Base-by-base conservation (phyloP, 2,329 filamentous ascomycete species). In the Calonectria henricotiae region DNA sequence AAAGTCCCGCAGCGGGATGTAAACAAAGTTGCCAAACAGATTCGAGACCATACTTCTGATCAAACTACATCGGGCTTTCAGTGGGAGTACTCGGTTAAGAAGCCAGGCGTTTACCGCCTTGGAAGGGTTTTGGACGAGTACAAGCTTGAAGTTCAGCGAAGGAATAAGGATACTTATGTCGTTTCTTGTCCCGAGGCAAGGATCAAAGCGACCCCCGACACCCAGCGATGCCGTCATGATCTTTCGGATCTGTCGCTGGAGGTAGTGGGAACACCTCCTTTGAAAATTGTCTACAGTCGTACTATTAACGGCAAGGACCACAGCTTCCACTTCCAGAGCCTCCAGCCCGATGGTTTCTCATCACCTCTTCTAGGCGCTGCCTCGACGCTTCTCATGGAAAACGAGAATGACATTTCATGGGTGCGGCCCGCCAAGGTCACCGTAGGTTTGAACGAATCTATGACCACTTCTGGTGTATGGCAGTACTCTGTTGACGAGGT, bases 261-360 rank as follows among this genome's bases (percentile, higher is more conserved):
- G 77, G 94, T 98, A 4, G 88, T 93, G 74, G 96, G 96, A 20
- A 97, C 95, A 0, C 94, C 97, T 3, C 96, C 96, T 3, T 86
- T 99, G 73, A 95, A 95, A 80, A 93, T 99, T 76, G 94, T 94
- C 76, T 99, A 99, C 82, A 96, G 94, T 77, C 92, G 95, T 65
- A 92, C 91, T 7, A 91, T 98, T 75, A 98, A 98, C 76, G 90
- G 91, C 71, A 92, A 93, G 73, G 91, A 97, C 73, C 91, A 92
- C 76, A 94, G 93, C 70, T 94, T 95, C 75, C 94, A 96, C 72
- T 96, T 97, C 76, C 95, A 98, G 82, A 98, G 94, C 78, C 90
- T 99, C 51, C 95, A 98, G 76, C 95, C 96, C 0, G 95, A 98
- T 60, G 93, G 94, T 41, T 92, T 95, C 77, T 86, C 89, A 3